Conservation (phyloP, 768 basidiomycete genomes). For the Naganishia randhawae region DNA sequence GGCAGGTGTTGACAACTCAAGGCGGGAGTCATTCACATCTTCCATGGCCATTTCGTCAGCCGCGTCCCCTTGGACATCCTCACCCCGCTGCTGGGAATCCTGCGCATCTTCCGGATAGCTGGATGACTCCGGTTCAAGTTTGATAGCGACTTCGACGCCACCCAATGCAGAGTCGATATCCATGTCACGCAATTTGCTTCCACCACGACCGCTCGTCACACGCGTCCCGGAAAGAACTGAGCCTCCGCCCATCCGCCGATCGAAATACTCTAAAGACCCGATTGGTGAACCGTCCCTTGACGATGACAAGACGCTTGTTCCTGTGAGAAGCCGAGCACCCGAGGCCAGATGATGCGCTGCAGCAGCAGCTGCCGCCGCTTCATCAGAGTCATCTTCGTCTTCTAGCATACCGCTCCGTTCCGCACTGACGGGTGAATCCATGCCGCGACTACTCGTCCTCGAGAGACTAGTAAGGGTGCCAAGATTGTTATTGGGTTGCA, state of each 20-base stretch:
- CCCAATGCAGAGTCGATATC: constrained; percentile 10
- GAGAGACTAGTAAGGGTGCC: constrained; percentile 1
- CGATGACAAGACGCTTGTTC: constrained; percentile 6
- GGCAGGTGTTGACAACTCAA: not conserved
- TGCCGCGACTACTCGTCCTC: constrained; percentile 25
- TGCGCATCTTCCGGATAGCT: not conserved
- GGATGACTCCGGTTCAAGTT: not conserved
- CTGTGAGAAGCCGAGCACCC: not conserved
- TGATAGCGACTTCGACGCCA: not conserved
- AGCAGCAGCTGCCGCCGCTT: not conserved
- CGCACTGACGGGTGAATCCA: constrained; percentile 30
- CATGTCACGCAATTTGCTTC: constrained; percentile 17
- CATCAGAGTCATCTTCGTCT: constrained; percentile 25
- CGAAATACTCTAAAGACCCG: constrained; percentile 15
- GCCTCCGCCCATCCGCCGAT: constrained; percentile 14
- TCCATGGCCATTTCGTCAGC: not conserved
- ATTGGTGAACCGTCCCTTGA: constrained; percentile 12
- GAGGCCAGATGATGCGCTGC: not conserved
- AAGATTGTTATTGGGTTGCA: constrained; percentile 18
- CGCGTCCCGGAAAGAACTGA: not conserved
- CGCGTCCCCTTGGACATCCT: not conserved
- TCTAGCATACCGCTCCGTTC: constrained; percentile 26
- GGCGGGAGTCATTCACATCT: no score
- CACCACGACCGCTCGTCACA: constrained; percentile 3
- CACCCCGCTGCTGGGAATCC: not conserved